phyloP scores from a whole-genome alignment of 1,284 basidiomycete genomes.

The Leucoagaricus sp. region DNA sequence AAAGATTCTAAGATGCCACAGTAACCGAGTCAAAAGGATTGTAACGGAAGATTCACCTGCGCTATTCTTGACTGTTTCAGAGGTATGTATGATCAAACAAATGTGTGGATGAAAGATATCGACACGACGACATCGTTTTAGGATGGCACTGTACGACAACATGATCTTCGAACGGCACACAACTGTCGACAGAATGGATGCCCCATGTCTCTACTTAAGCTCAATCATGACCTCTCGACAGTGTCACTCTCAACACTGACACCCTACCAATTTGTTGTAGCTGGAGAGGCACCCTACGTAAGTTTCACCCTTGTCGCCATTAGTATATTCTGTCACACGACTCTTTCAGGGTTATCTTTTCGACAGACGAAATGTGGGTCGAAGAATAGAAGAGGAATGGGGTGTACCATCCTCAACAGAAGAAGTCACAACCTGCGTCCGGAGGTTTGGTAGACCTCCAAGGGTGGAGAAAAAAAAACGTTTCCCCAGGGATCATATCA shows the following conservation, averaged over 20 bases:
- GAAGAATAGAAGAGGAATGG: constrained; percentile 72
- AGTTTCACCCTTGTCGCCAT: constrained; percentile 24
- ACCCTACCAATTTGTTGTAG: constrained; percentile 76
- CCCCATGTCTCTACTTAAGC: constrained; percentile 66
- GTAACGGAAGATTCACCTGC: constrained; percentile 83
- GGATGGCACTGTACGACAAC: constrained; percentile 70
- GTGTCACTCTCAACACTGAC: constrained; percentile 69
- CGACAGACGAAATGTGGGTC: constrained; percentile 79
- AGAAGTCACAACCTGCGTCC: constrained; percentile 76
- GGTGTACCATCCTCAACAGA: constrained; percentile 51
- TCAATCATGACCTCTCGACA: constrained; percentile 62
- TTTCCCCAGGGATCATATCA: constrained; percentile 63
- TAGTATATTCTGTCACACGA: background rate
- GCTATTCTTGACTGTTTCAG: constrained; percentile 83
- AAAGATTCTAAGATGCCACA: constrained; percentile 69
- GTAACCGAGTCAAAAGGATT: constrained; percentile 75
- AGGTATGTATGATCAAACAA: constrained; percentile 48
- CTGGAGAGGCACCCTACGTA: constrained; percentile 70
- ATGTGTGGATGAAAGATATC: background rate
- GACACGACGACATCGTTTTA: constrained; percentile 19
- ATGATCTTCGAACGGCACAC: constrained; percentile 79
- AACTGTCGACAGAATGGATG: constrained; percentile 55
- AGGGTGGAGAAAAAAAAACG: constrained; percentile 30
- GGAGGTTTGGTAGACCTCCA: constrained; percentile 72
- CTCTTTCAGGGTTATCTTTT: constrained; percentile 77